phyloP scores from a whole-genome alignment of 208 protist genomes.

The Trypanosoma boissoni region DNA sequence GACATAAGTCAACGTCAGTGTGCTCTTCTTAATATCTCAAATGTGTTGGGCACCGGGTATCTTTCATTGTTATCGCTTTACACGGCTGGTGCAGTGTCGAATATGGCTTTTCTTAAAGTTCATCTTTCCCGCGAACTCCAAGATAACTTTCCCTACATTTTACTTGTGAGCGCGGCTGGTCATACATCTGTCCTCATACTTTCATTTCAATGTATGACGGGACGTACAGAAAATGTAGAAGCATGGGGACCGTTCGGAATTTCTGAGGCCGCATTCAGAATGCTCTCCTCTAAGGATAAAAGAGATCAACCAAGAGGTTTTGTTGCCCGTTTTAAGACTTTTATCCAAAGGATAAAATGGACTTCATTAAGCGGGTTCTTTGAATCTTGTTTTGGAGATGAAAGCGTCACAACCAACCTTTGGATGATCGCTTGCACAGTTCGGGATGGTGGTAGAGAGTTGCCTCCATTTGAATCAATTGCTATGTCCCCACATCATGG shows the following conservation, averaged over 20 bases:
- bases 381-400: conserved; percentile 3
- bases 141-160: conserved; percentile 15
- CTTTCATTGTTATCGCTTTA: conserved; percentile 15
- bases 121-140: conserved; percentile 10
- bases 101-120: conserved; percentile 10
- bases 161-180: conserved; percentile 14
- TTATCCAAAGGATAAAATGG: not conserved
- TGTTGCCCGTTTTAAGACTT: conserved; percentile 3
- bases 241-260: not conserved
- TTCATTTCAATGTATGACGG: conserved; percentile 16
- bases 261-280: not conserved
- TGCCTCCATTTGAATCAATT: conserved; percentile 6
- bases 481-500: conserved; percentile 7
- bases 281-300: not conserved
- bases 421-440: conserved; percentile 3
- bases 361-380: not conserved
- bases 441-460: not conserved
- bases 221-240: not conserved
- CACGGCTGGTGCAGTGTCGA: not conserved
- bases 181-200: conserved; percentile 1
- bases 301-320: not conserved
- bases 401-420: not conserved
- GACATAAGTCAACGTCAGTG: conserved; percentile 14
- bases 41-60: not conserved
- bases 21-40: conserved; percentile 7